Percentiles rank a stretch among this genome's conserved stretches.
These are phyloP conservation scores for Zoysia matrella DNA, from an alignment of 202 grass and related monocot genomes.

Conservation along the genomic window DNA sequence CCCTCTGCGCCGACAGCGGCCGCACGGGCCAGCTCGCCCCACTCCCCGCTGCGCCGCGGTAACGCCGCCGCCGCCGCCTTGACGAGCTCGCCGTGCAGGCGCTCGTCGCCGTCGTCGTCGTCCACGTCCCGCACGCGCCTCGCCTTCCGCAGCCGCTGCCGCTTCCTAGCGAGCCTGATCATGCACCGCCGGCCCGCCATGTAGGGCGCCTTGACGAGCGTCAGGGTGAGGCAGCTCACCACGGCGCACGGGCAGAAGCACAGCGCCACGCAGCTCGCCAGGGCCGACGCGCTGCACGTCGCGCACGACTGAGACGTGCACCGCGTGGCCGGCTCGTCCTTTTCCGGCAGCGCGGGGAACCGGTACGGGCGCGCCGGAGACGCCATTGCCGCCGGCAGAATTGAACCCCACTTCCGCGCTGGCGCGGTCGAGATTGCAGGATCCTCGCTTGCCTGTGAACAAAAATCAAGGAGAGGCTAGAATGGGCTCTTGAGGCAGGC, in stretches of 20 bases:
- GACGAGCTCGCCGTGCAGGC: neutral
- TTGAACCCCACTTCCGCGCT: neutral
- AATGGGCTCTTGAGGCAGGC: neutral
- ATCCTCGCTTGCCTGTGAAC: neutral
- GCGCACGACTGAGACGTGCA: slow-evolving; percentile 60
- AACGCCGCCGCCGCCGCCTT: neutral
- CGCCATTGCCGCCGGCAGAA: slow-evolving; percentile 4
- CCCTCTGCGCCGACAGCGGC: neutral
- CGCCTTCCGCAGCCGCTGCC: slow-evolving; percentile 35
- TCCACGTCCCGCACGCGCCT: slow-evolving; percentile 42
- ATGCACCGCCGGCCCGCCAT: slow-evolving; percentile 55
- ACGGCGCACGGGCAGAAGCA: slow-evolving; percentile 87
- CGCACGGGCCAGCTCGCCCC: slow-evolving; percentile 8
- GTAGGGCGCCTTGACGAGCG: slow-evolving; percentile 80
- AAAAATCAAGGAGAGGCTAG: neutral
- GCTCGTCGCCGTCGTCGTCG: neutral
- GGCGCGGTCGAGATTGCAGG: neutral
- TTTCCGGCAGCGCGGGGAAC: slow-evolving; percentile 34
- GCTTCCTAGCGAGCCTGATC: slow-evolving; percentile 47
- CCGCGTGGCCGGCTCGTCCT: slow-evolving; percentile 38
- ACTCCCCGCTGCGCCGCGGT: slow-evolving; percentile 27
- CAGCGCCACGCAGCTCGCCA: slow-evolving; percentile 65
- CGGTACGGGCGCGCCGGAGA: slow-evolving; percentile 49
- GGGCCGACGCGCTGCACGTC: slow-evolving; percentile 65
- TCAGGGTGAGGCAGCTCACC: slow-evolving; percentile 67